These are phyloP conservation scores for Phlyctochytrium bullatum DNA, from an alignment of 192 early-diverging fungal genomes.

Conservation along the genomic window DNA sequence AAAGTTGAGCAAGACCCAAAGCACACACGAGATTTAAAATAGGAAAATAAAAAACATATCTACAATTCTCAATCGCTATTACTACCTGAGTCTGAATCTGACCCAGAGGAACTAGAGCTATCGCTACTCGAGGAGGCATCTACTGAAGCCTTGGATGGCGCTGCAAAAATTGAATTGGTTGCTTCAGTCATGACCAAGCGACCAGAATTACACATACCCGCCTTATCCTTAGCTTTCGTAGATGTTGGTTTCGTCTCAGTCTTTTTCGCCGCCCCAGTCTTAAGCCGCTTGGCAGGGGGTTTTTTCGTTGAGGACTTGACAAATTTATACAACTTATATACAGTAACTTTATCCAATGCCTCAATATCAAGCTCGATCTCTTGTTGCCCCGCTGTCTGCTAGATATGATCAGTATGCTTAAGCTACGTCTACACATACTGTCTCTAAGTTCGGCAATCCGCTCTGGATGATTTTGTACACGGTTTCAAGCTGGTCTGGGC, in stretches of 20 bases:
- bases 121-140: slow-evolving; percentile 5
- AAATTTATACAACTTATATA: slow-evolving; percentile 83
- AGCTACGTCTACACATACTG: not conserved
- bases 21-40: not conserved
- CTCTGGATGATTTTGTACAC: slow-evolving; percentile 73
- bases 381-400: slow-evolving; percentile 58
- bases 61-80: slow-evolving; percentile 5
- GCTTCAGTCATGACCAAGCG: not conserved
- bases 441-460: slow-evolving; percentile 24
- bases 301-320: slow-evolving; percentile 43
- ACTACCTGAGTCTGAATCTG: slow-evolving; percentile 29
- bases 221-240: not conserved
- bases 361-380: slow-evolving; percentile 98
- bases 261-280: slow-evolving; percentile 3
- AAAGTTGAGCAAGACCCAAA: not conserved
- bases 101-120: slow-evolving; percentile 17
- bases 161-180: not conserved
- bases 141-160: not conserved
- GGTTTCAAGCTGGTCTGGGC: slow-evolving; percentile 59
- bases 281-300: not conserved
- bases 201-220: not conserved
- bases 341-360: slow-evolving; percentile 74
- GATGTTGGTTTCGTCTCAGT: not conserved
- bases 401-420: not conserved
- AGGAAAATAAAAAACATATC: not conserved